Conservation (phyloP, 192 early-diverging fungal genomes). For the Paraglomus occultum region DNA sequence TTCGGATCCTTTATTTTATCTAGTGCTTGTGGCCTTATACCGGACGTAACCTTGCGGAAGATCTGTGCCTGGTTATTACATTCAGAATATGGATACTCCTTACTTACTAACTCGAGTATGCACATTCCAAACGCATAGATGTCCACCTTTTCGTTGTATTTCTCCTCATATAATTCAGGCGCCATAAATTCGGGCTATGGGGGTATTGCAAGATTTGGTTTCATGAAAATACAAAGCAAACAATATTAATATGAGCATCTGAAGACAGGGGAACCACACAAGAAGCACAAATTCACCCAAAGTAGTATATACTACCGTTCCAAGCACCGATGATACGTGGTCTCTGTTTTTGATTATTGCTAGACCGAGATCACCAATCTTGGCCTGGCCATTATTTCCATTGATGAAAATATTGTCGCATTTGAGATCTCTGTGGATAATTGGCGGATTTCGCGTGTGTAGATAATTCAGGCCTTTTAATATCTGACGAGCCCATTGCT, state of each 20-base stretch:
- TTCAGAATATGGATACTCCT: conserved; percentile 85
- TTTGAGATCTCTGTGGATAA: conserved; percentile 77
- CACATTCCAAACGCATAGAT: conserved; percentile 92
- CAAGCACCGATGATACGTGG: conserved; percentile 71
- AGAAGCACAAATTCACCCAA: no score
- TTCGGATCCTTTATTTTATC: conserved; percentile 61
- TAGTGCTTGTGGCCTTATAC: conserved; percentile 70
- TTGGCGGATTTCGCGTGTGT: conserved; percentile 73
- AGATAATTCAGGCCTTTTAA: conserved; percentile 77
- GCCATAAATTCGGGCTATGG: conserved; percentile 82
- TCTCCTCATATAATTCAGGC: conserved; percentile 86
- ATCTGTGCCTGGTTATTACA: conserved; percentile 84
- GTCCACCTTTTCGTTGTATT: conserved; percentile 85
- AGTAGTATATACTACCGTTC: conserved; percentile 38
- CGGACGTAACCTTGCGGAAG: conserved; percentile 73
- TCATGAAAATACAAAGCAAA: not conserved
- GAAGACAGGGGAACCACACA: no score
- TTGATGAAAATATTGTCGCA: conserved; percentile 89
- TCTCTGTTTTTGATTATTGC: conserved; percentile 63
- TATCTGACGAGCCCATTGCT: conserved; percentile 80
- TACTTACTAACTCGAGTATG: conserved; percentile 68
- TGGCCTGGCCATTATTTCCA: conserved; percentile 82
- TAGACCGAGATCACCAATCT: conserved; percentile 84
- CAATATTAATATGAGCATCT: not conserved
- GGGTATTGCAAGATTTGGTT: not conserved